phyloP scores from a whole-genome alignment of 2,329 filamentous ascomycete species.

The Coniochaeta pulveracea region DNA sequence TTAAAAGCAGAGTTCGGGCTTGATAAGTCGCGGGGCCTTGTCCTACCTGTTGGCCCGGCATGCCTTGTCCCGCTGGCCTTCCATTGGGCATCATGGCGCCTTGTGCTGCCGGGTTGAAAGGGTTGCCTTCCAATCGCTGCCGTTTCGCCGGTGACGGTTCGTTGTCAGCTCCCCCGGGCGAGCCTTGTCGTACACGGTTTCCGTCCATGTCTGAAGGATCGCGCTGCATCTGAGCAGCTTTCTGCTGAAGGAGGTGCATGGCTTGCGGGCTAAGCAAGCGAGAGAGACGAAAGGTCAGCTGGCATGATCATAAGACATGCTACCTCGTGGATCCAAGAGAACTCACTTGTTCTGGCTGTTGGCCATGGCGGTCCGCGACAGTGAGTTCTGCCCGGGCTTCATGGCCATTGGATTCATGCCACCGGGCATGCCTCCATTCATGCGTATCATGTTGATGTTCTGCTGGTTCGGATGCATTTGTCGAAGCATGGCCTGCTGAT shows the following conservation, averaged over 20 bases:
- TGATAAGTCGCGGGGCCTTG: constrained; percentile 29
- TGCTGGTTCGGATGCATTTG: constrained; percentile 49
- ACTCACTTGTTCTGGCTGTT: constrained; percentile 66
- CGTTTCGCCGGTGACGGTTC: constrained; percentile 89
- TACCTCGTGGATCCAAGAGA: too few relatives aligned
- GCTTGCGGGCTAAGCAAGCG: constrained; percentile 43
- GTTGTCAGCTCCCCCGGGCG: constrained; percentile 74
- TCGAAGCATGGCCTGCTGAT: constrained; percentile 68
- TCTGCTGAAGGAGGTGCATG: constrained; percentile 63
- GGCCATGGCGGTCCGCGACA: constrained; percentile 67
- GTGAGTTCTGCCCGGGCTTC: constrained; percentile 44
- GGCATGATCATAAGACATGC: background rate
- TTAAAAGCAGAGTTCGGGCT: constrained; percentile 49
- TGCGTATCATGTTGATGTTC: constrained; percentile 55
- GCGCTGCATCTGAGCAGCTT: constrained; percentile 64
- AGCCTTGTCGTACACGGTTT: constrained; percentile 68
- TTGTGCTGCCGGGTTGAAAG: constrained; percentile 60
- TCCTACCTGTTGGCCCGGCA: constrained; percentile 60
- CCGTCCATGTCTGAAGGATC: constrained; percentile 82
- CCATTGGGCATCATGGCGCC: constrained; percentile 63
- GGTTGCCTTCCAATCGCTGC: constrained; percentile 65
- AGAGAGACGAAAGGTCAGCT: background rate
- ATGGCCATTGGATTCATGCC: constrained; percentile 46
- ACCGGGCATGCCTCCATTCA: too few relatives aligned
- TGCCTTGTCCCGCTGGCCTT: constrained; percentile 53